Evolutionary conservation across 768 basidiomycete species (phyloP), one percentile per base, ranked within the genome.

Genomic region (Pisolithus marmoratus): DNA sequence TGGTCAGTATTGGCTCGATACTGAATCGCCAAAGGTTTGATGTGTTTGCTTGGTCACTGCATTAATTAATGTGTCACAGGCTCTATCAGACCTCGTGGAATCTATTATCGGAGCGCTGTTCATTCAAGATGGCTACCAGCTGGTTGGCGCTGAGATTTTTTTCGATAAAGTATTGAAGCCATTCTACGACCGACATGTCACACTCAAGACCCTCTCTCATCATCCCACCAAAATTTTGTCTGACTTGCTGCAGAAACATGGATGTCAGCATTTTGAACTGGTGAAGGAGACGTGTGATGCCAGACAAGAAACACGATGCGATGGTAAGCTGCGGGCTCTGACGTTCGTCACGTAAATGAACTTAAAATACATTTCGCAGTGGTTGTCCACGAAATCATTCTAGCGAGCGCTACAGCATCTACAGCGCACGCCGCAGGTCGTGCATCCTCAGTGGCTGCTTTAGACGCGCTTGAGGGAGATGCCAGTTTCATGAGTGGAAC

Each of bases 161-260:
- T 93, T 87, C 68, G 75, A 83, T 51, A 78, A 74, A 48, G 70
- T 85, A 44, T 71, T 91, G 50, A 76, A 81, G 65, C 90, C 90
- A 5, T 94, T 93, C 65, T 89, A 84, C 60, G 83, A 90, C 66
- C 76, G 76, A 56, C 81, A 90, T 56, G 79, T 92, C 65, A 82
- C 82, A 24, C 70, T 89, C 51, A 79, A 82, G 59, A 88, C 83
- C 29, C 72, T 90, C 19, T 80, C 86, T 4, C 80, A 83, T 57
- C 88, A 91, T 65, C 90, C 90, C 2, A 87, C 85, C 23, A 85
- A 85, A 61, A 72, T 81, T 48, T 73, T 92, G 12, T 83, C 84
- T 49, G 88, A 91, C 60, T 63, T 88, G 24, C 71, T 90, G 48
- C 85, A 90, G 60, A 77, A 80, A 26, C 78, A 84, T 57, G 83